Conservation (phyloP, 108 stramenopile species). For the Aurantiochytrium sp. region DNA sequence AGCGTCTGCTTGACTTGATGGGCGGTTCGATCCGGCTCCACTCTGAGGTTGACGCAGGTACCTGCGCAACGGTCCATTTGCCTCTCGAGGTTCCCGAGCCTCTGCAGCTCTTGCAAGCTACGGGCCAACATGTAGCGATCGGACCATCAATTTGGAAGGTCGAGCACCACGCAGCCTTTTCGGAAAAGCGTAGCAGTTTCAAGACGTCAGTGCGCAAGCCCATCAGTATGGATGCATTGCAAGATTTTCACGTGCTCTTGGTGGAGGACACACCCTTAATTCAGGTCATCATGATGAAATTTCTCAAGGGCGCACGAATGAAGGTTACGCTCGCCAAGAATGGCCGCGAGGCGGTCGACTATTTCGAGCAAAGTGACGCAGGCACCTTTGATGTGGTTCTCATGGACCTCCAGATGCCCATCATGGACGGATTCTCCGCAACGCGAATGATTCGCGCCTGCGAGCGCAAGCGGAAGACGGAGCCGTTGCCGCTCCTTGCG, state of each 20-base stretch:
- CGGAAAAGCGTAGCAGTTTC: background rate
- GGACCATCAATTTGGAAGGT: background rate
- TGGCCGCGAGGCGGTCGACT: conserved; percentile 38
- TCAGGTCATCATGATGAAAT: background rate
- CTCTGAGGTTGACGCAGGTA: background rate
- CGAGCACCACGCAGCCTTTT: background rate
- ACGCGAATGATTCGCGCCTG: conserved; percentile 37
- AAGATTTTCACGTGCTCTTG: background rate
- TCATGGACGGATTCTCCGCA: conserved; percentile 57
- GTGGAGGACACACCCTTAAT: background rate
- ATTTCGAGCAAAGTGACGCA: background rate
- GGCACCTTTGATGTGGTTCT: conserved; percentile 43
- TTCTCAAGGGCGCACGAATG: background rate
- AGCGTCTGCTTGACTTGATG: background rate
- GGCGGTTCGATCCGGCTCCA: background rate
- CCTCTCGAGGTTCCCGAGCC: background rate
- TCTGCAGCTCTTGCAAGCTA: background rate
- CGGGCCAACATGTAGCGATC: background rate
- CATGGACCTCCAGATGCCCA: conserved; percentile 65
- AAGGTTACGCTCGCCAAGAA: conserved; percentile 27
- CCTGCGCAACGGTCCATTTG: background rate
- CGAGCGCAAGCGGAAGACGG: conserved; percentile 19
- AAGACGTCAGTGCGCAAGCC: background rate
- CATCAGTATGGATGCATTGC: background rate
- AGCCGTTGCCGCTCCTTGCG: conserved; percentile 30